Percentiles rank a stretch among this genome's conserved stretches.
Conservation (phyloP, 1,139 yeast species). For the Suhomyces anneliseae region DNA sequence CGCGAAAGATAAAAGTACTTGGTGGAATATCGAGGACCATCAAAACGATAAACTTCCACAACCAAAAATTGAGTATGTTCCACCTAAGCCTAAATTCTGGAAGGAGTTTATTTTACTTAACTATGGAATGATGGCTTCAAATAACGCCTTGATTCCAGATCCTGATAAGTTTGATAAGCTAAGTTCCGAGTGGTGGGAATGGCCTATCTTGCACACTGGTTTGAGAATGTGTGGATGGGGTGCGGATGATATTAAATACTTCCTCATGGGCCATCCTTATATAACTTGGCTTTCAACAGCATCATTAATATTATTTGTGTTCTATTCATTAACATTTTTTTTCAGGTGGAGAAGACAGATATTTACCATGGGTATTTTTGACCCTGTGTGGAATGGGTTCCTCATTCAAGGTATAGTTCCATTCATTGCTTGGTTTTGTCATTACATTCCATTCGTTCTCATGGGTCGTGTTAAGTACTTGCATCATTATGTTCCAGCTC, state of each 20-base stretch:
- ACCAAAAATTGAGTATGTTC: slow-evolving; percentile 44
- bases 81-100: slow-evolving; percentile 71
- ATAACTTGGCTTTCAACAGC: slow-evolving; percentile 59
- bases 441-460: slow-evolving; percentile 31
- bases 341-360: slow-evolving; percentile 38
- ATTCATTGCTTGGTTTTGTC: slow-evolving; percentile 33
- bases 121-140: slow-evolving; percentile 77
- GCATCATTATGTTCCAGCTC: slow-evolving; percentile 40
- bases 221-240: slow-evolving; percentile 73
- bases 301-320: slow-evolving; percentile 20
- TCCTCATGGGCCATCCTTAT: slow-evolving; percentile 66
- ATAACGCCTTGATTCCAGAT: slow-evolving; percentile 75
- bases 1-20: slow-evolving; percentile 60
- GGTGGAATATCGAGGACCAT: slow-evolving; percentile 83
- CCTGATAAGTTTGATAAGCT: slow-evolving; percentile 62
- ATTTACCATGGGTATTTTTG: slow-evolving; percentile 16
- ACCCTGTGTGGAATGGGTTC: slow-evolving; percentile 24
- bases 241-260: slow-evolving; percentile 48
- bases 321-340: slow-evolving; percentile 20
- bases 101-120: slow-evolving; percentile 68
- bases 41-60: slow-evolving; percentile 42
- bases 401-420: slow-evolving; percentile 34
- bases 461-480: slow-evolving; percentile 39
- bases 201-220: slow-evolving; percentile 68
- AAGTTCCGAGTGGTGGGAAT: slow-evolving; percentile 78